Evolutionary conservation across 257 asterid genomes (phyloP), one percentile per base, ranked within the genome.

Genomic region (Nicotiana tomentosiformis): DNA sequence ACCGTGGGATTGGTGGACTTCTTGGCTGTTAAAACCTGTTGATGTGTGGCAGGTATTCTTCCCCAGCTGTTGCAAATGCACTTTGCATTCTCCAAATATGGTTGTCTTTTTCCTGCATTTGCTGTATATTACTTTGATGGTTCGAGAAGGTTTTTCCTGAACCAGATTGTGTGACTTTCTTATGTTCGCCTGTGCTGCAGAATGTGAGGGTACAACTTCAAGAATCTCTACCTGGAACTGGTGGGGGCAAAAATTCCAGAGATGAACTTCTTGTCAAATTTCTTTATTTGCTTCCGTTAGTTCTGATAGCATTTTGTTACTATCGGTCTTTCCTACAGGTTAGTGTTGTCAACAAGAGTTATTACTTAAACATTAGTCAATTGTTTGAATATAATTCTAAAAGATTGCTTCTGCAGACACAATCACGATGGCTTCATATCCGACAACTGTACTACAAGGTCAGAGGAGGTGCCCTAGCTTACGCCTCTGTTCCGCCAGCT

Each of bases 1-100:
- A 87, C 99, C 99, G 16, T 96, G 99, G 99, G 99, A 96, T 87
- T 96, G 99, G 99, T 96, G 99, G 99, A 94, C 99, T 61, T 92
- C 93, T 83, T 96, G 99, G 99, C 97, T 96, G 86, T 95, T 96
- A 83, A 94, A 94, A 76, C 99, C 99, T 32, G 98, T 94, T 84
- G 98, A 94, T 88, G 97, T 90, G 85, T 96, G 99, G 99, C 98
- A 96, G 99, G 99, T 96, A 88, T 37, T 82, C n/a, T 53, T 2
- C 64, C 30, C 18, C 1, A 37, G 33, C 57, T 3, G 6, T 72
- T 23, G 60, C 39, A 46, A 62, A 49, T 74, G 61, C 39, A 20
- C 79, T 74, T 23, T 49, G 79, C 39, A 26, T 49, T 49, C 43
- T 49, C 46, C 79, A 72, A 72, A 72, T 23, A 18, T 46, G 1